phyloP scores from a whole-genome alignment of 345 rosid species.

The Moricandia moricandioides region DNA sequence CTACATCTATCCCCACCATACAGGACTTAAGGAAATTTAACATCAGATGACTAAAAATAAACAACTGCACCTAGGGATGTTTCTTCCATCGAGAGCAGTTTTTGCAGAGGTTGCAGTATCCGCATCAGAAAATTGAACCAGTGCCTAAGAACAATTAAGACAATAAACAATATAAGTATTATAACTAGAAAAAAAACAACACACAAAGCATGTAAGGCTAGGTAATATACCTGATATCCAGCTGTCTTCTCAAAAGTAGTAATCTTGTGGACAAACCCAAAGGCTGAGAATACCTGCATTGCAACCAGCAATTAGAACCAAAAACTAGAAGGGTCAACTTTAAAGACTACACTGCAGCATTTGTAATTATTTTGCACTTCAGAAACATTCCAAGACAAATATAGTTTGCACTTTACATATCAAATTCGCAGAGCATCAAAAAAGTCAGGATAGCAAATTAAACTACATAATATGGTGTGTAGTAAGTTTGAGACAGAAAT shows the following conservation, averaged over 20 bases:
- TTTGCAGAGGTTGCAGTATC: constrained; percentile 92
- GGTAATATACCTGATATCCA: constrained; percentile 79
- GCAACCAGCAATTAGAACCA: constrained; percentile 34
- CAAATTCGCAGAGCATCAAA: not conserved
- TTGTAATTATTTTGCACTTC: not conserved
- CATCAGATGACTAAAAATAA: constrained; percentile 24
- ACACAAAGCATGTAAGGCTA: not conserved
- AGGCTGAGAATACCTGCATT: constrained; percentile 97
- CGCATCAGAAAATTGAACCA: constrained; percentile 93
- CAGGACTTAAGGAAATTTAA: not conserved
- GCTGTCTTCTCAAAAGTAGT: constrained; percentile 98
- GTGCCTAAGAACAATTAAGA: constrained; percentile 54
- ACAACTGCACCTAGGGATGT: constrained; percentile 94
- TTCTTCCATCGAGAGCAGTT: constrained; percentile 89
- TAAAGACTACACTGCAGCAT: not conserved
- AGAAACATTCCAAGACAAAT: not conserved
- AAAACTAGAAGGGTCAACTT: not conserved
- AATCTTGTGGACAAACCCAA: constrained; percentile 97
- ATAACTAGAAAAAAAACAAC: constrained; percentile 7
- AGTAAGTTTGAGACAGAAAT: not conserved
- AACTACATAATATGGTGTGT: constrained; percentile 9
- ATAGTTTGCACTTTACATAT: not conserved
- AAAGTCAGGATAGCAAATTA: not conserved
- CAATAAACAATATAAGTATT: constrained; percentile 12
- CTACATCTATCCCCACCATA: constrained; percentile 3